Percentiles rank a stretch among this genome's conserved stretches.
phyloP scores from a whole-genome alignment of 805 yeast genomes.

The Cyberlindnera maclurae region DNA sequence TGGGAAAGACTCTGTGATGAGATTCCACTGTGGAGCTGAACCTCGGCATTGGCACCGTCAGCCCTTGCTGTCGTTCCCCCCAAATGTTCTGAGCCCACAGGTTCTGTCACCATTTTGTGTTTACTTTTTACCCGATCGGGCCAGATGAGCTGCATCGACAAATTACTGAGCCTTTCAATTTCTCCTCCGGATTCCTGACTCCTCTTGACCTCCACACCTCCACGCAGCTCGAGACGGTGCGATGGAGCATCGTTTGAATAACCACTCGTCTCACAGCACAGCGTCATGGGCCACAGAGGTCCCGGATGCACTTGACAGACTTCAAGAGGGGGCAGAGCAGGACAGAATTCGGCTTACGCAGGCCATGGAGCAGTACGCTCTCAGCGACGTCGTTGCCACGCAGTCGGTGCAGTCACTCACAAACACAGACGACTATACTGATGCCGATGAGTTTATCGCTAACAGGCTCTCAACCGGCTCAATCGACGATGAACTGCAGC shows the following conservation, averaged over 20 bases:
- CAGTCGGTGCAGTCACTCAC: background rate
- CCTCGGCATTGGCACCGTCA: no score
- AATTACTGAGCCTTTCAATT: background rate
- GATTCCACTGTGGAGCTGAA: no score
- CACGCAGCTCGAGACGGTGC: no score
- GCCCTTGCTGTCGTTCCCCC: no score
- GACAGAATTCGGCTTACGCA: constrained; percentile 13
- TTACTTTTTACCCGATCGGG: constrained; percentile 13
- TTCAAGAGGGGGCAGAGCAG: constrained; percentile 8
- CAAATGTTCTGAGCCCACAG: background rate
- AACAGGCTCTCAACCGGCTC: constrained; percentile 4
- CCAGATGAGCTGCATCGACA: constrained; percentile 5
- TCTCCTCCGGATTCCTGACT: no score
- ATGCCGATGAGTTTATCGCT: constrained; percentile 18
- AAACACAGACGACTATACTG: constrained; percentile 12
- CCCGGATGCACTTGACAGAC: constrained; percentile 2
- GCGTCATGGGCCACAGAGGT: background rate
- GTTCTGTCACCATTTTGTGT: constrained; percentile 2
- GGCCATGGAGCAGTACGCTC: constrained; percentile 4
- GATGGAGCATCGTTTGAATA: background rate
- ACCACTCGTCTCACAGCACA: background rate
- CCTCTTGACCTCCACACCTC: no score
- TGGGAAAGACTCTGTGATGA: no score
- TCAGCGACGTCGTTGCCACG: no score
- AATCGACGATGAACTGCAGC: background rate